Evolutionary conservation across 768 basidiomycete genomes (phyloP), one percentile per base, ranked within the genome.

Genomic region (Strobilomyces echinocephalus): DNA sequence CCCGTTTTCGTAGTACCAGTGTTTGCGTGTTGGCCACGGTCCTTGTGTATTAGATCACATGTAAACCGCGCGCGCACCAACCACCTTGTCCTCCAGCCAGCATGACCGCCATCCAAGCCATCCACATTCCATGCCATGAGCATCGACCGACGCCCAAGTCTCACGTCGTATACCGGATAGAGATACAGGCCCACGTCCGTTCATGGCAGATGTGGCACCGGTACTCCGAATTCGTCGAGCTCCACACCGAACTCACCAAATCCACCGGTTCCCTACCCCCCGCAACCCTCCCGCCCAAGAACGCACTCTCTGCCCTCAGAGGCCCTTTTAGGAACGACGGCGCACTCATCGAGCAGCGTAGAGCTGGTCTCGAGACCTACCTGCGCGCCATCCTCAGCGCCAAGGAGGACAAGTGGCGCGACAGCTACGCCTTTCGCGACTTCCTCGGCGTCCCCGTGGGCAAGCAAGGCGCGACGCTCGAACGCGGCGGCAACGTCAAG

Each of bases 161-260:
- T n/a, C 91, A 95, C 65, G 78, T 79, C 52, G 90, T 88, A 61
- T 95, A 87, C 73, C 78, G 78, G 57, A 88, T 95, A 67, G 80
- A 86, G 63, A 84, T 97, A 61, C 83, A 88, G 60, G 92, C 92
- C 7, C 84, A 91, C 51, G 89, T 93, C 28, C 85, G 90, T 56
- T 87, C 91, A 66, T 97, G 95, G 94, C 83, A 87, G 53, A 89
- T 97, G 79, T 90, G 88, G 84, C 78, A 88, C 53, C 88, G 95
- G 46, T 98, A 97, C 74, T 94, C 91, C 40, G 93, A 97, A 72
- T 98, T 98, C 72, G 84, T 81, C 65, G 85, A 91, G 62, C 83
- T 98, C 8, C 81, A 95, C 69, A 79, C 80, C 8, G 88, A 94
- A 63, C 82, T 97, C 62, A 79, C 79, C 26, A 85, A 87, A 65